phyloP scores from a whole-genome alignment of 148 eudicot genomes.

The Fagopyrum tataricum region DNA sequence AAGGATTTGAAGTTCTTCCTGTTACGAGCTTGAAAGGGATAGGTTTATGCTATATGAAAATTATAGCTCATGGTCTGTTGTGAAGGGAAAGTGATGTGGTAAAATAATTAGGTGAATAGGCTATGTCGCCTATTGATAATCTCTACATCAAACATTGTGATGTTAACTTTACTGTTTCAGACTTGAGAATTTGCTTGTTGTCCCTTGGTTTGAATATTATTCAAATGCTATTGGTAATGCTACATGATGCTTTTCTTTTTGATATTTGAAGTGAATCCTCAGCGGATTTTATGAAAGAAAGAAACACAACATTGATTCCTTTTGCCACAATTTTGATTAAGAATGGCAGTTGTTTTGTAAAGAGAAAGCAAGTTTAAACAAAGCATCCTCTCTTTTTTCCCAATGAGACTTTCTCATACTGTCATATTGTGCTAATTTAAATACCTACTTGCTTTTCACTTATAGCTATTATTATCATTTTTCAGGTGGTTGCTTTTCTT shows the following conservation, averaged over 20 bases:
- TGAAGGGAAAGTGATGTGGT: not conserved
- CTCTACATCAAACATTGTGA: not conserved
- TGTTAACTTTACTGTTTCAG: not conserved
- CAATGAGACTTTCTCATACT: not conserved
- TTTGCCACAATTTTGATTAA: not conserved
- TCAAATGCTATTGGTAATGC: not conserved
- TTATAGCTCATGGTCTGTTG: not conserved
- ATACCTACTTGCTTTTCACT: not conserved
- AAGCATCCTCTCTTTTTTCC: not conserved
- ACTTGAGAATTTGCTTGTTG: not conserved
- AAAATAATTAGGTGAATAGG: not conserved
- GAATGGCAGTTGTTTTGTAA: not conserved
- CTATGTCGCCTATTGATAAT: not conserved
- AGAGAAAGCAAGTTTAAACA: not conserved
- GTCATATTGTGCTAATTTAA: not conserved
- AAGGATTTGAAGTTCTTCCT: not conserved
- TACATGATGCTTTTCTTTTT: not conserved
- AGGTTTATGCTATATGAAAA: not conserved
- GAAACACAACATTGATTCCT: not conserved
- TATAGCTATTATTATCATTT: not conserved
- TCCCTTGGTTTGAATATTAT: not conserved
- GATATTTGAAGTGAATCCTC: not conserved
- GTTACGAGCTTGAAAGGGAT: not conserved
- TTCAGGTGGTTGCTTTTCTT: slow-evolving; percentile 8
- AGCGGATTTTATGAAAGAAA: not conserved